Evolutionary conservation across 2,329 filamentous ascomycete species (phyloP), one percentile per base, ranked within the genome.

Genomic region (Beauveria scarabaeidicola): DNA sequence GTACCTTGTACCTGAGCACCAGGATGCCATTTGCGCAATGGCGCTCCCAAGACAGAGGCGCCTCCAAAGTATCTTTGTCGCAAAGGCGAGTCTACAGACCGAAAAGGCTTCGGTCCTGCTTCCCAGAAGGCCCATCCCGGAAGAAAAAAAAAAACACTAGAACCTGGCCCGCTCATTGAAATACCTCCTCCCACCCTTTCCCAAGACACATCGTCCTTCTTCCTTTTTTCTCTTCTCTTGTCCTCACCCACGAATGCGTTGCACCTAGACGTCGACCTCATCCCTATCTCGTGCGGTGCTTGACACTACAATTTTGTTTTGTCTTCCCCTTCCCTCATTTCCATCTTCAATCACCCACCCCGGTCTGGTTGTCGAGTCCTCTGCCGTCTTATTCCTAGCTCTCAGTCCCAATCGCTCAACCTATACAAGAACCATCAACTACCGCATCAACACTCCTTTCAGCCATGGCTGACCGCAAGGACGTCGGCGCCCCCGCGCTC

Each of bases 391-490:
- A 23, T 57, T 19, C 11, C 13, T 50, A 48, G 54, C 21, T 51
- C 23, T 11, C 32, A 36, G 41, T 47, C 48, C 57, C 52, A 36
- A 59, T 47, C 40, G 41, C 48, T 40, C 13, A 36, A 47, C 48
- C 48, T 52, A 59, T 41, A 47, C n/a, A n/a, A 17, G 15, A 54
- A n/a, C 44, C 27, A 53, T 57, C 63, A 61, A 50, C 57, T 5
- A 38, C 32, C 32, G 3, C 21, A 25, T 10, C 43, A 58, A 29
- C 23, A 17, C 29, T 19, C 40, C 19, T 36, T 15, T 41, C 43
- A 44, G 44, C 66, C 65, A 84, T 85, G 82, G 81, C 81, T 68
- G 82, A 85, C 70, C 73, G 77, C 69, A 78, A 78, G 69, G 70
- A 72, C 66, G 71, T 74, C 73, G 76, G 74, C 71, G 77, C 79